Evolutionary conservation across 495 filamentous ascomycete species (phyloP), one percentile per base, ranked within the genome.

Genomic region (Penicillium samsonianum): DNA sequence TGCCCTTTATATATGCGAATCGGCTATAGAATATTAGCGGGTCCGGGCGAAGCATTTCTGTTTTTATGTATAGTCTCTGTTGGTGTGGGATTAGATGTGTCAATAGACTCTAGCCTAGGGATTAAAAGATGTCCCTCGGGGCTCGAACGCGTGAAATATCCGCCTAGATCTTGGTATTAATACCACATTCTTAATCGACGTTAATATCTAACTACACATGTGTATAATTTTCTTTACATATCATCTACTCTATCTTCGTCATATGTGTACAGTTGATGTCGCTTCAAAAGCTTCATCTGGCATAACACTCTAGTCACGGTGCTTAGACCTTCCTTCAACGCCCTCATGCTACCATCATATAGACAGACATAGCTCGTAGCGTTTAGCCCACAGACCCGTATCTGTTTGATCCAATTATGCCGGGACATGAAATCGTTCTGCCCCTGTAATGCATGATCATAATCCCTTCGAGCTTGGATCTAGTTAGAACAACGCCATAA

Each of bases 71-170:
- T 46, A 59, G 17, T 25, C 20, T 53, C 8, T 14, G 50, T 16
- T 37, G 45, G 57, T 30, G 55, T 19, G 12, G 47, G 28, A 38
- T 30, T 64, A 56, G 53, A 61, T 35, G 16, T 58, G 57, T 60
- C 41, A 53, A 64, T 58, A 64, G 47, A 64, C 57, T 35, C 40
- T 47, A 38, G 19, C 44, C 30, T n/a, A 41, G 47, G 48, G 50
- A 50, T 55, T 38, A 28, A 53, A 42, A 7, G 33, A 41, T 43
- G 38, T 22, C 9, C n/a, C 2, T 20, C 20, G 17, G 26, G 10
- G 2, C 20, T 28, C 31, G 20, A 44, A 20, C 38, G 41, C 37
- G 42, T 28, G 49, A 38, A 25, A 33, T 31, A 41, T 44, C 28
- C 31, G 17, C 37, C 43, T 59, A 5, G 9, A 33, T 41, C 4